These are phyloP conservation scores for Diaporthe citri DNA, from an alignment of 2,329 filamentous ascomycete species.

Conservation along the genomic window DNA sequence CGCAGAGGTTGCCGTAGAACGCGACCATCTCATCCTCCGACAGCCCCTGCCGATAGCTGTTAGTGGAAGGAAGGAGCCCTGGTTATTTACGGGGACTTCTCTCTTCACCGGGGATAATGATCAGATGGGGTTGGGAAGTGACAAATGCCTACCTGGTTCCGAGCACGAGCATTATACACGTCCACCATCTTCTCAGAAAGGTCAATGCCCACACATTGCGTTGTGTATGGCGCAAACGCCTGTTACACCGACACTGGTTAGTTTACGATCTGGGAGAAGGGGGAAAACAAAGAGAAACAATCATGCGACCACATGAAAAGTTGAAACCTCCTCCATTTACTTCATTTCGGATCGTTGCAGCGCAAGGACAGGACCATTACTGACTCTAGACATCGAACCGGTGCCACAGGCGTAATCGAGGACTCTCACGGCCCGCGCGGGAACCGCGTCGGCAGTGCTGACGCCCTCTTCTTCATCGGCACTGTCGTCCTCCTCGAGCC, in stretches of 20 bases:
- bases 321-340: neutral
- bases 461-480: slow-evolving; percentile 50
- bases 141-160: slow-evolving; percentile 59
- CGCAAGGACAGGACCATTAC: slow-evolving; percentile 41
- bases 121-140: neutral
- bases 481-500: slow-evolving; percentile 57
- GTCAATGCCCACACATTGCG: slow-evolving; percentile 76
- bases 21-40: slow-evolving; percentile 66
- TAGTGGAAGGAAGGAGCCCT: neutral
- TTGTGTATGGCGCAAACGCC: slow-evolving; percentile 72
- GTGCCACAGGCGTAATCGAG: slow-evolving; percentile 85
- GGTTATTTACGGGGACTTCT: neutral
- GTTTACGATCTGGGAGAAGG: neutral
- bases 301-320: neutral
- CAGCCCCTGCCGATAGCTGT: slow-evolving; percentile 56
- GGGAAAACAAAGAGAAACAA: slow-evolving; percentile 18
- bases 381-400: slow-evolving; percentile 73
- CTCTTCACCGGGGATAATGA: too few relatives aligned
- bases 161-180: slow-evolving; percentile 73
- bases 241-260: slow-evolving; percentile 46
- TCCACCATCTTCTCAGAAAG: slow-evolving; percentile 78
- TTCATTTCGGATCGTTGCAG: neutral
- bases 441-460: slow-evolving; percentile 43
- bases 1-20: slow-evolving; percentile 69
- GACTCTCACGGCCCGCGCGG: slow-evolving; percentile 60